Conservation (phyloP, 345 rosid species). For the Gynandropsis gynandra region DNA sequence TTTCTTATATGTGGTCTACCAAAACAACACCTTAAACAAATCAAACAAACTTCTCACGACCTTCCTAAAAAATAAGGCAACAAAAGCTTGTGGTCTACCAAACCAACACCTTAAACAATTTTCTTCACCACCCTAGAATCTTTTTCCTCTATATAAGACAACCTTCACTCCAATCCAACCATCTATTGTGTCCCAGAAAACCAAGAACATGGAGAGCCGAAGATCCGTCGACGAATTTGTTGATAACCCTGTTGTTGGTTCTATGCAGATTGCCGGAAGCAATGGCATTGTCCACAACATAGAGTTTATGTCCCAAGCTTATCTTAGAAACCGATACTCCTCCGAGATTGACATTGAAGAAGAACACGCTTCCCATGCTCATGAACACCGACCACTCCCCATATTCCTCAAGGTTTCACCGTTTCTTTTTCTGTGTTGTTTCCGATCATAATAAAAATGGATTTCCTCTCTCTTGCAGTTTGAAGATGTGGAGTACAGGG, state of each 20-base stretch:
- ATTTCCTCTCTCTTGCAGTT: conserved; percentile 42
- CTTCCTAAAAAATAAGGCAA: conserved; percentile 27
- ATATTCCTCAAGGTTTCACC: conserved; percentile 66
- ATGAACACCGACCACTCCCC: conserved; percentile 67
- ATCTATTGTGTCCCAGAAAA: conserved; percentile 5
- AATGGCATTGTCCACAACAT: conserved; percentile 68
- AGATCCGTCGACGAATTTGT: conserved; percentile 46
- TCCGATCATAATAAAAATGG: no score
- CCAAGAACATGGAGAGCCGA: conserved; percentile 42
- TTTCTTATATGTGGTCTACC: no score
- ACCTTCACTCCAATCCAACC: conserved; percentile 3
- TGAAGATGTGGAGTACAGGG: conserved; percentile 82
- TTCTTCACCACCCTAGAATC: conserved; percentile 5
- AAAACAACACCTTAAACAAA: background rate
- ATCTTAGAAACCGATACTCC: conserved; percentile 52
- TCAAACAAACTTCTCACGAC: background rate
- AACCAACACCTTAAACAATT: conserved; percentile 30
- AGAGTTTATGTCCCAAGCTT: conserved; percentile 76
- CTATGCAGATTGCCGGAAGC: conserved; percentile 76
- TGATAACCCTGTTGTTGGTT: conserved; percentile 51
- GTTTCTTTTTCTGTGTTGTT: conserved; percentile 2
- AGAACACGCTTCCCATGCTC: conserved; percentile 23
- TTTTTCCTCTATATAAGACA: conserved; percentile 25
- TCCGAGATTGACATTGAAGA: conserved; percentile 64
- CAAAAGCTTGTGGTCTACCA: conserved; percentile 73